A percentile compares a stretch with the other conserved stretches of the same genome.
Evolutionary conservation across 306 rosid genomes (phyloP).

Genomic region (Mimosa bimucronata): DNA sequence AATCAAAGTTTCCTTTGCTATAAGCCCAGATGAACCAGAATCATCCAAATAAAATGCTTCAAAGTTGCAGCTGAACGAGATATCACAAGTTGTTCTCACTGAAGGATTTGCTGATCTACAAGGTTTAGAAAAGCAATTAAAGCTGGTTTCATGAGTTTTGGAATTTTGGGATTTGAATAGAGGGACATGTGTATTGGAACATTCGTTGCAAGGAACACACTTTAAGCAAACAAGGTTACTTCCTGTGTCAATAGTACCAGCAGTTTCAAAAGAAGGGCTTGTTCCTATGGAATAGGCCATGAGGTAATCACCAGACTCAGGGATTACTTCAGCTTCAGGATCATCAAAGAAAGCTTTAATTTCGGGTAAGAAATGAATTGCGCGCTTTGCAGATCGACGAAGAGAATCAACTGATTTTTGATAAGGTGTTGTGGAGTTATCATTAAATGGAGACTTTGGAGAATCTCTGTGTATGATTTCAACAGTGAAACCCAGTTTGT

Average conservation of each 20-base stretch:
- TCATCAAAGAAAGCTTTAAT: not conserved
- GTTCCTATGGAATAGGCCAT: not conserved
- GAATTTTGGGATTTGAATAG: not conserved
- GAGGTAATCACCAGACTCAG: not conserved
- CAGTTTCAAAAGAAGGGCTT: not conserved
- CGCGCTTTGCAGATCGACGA: not conserved
- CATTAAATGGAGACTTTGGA: not conserved
- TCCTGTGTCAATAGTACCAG: not conserved
- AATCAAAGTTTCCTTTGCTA: not conserved
- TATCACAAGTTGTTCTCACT: not conserved
- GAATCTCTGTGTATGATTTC: no score
- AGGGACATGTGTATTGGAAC: not conserved
- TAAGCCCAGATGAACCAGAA: not conserved
- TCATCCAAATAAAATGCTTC: not conserved
- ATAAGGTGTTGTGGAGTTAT: not conserved
- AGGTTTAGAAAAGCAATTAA: not conserved
- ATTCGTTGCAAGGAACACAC: not conserved
- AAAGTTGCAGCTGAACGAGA: not conserved
- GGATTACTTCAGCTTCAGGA: not conserved
- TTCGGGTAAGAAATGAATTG: not conserved
- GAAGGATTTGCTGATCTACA: not conserved
- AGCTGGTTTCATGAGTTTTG: not conserved
- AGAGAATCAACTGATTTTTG: not conserved
- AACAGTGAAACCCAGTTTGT: not conserved
- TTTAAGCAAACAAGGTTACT: not conserved